Conservation (phyloP, 2,329 filamentous ascomycete species). For the Scytalidium sp. region DNA sequence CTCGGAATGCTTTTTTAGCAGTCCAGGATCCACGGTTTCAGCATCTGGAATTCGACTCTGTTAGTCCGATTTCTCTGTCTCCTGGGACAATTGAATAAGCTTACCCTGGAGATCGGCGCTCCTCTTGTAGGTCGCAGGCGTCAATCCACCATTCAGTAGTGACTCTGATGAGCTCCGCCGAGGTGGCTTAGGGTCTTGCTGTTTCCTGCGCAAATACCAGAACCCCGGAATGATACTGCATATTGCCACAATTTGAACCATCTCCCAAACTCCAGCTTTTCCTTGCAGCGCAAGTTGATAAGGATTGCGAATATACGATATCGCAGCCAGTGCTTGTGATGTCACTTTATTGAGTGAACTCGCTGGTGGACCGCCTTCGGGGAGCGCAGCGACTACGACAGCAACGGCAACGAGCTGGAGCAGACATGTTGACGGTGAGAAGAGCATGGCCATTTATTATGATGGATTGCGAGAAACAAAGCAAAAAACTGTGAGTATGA, state of each 20-base stretch:
- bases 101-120: constrained; percentile 17
- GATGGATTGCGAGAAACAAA: constrained; percentile 1
- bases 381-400: background rate
- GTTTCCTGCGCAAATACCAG: constrained; percentile 17
- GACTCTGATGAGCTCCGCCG: constrained; percentile 11
- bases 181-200: constrained; percentile 12
- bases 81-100: background rate
- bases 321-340: constrained; percentile 11
- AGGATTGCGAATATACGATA: constrained; percentile 13
- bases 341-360: background rate
- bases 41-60: constrained; percentile 14
- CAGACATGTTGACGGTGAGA: background rate
- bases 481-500: constrained; percentile 4
- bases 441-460: background rate
- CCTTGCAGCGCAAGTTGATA: constrained; percentile 13
- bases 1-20: constrained; percentile 74
- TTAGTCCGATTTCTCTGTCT: constrained; percentile 6
- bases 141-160: background rate
- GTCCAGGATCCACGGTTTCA: constrained; percentile 59
- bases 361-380: background rate
- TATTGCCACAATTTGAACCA: constrained; percentile 13
- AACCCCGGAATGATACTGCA: constrained; percentile 18
- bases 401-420: background rate
- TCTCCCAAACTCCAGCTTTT: constrained; percentile 17
- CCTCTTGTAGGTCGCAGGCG: constrained; percentile 1